Base-by-base conservation (phyloP, 1,284 basidiomycete genomes). In the Meripilus lineatus region DNA sequence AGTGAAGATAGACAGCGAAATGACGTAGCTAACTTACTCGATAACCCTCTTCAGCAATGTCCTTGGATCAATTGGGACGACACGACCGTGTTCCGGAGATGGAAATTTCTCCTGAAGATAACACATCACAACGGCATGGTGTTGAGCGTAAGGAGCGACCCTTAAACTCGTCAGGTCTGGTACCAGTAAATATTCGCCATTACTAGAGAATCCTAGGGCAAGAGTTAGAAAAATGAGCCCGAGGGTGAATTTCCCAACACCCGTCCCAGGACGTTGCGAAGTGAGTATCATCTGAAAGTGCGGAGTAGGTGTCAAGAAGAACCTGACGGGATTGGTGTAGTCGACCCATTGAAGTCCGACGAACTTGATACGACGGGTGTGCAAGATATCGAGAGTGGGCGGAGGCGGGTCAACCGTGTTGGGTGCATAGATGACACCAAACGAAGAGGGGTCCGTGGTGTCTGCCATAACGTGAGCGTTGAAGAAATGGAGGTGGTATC, bases 261-360 rank as follows among this genome's bases (percentile, higher is more conserved):
- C 59, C n/a, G 81, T 56, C 1, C 79, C 74, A 2, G 81, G 77
- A 23, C 79, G 70, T 8, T 63, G 50, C 14, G 70, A 63, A 0
- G 64, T 45, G 37, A 81, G 61, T 13, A 87, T 62, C 46, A 70
- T 72, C 45, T 58, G 51, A 55, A 88, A 84, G 57, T 81, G 71
- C 1, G 65, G 36, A 3, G 73, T 50, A 2, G 83, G 68, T 24
- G 84, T 48, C 51, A 84, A 58, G n/a, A 80, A 74, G 53, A 65
- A 77, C 45, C 80, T 73, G 34, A 75, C 62, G 39, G 62, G 64
- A 62, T 82, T 83, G 51, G 58, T 63, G 38, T 72, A 60, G 58
- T 85, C 82, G 6, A 78, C 69, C 77, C 77, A 84, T 55, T 75
- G 71, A 21, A 85, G 51, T 21, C 79, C 79, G 39, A 85, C 62